Base-by-base conservation (phyloP, 2,329 filamentous ascomycete species). In the Hypoxylon sp. region DNA sequence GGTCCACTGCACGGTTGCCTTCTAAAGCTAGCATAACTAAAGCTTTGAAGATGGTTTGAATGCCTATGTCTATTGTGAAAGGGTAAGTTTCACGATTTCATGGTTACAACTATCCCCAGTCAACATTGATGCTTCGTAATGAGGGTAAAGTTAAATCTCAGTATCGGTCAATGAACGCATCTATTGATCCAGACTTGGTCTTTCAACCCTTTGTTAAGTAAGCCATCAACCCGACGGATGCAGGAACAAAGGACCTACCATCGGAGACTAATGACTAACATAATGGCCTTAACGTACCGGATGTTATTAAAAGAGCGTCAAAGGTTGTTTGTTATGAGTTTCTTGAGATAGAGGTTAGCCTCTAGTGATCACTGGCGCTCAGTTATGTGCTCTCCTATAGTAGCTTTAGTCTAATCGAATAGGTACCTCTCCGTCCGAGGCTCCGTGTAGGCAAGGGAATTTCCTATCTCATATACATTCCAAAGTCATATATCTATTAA, bases 171-270 rank as follows among this genome's bases (percentile, higher is more conserved):
- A 55, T 59, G 48, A 52, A 56, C 37, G 4, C 39, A 37, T 29
- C 6, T 17, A n/a, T 35, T 37, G 32, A n/a, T 27, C 35, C 10
- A 13, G 32, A 29, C 10, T 19, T 27, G 17, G 17, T 19, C 48
- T 62, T 59, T 55, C 21, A 65, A 50, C 24, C 13, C 58, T 59
- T 65, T 60, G 52, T 55, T 19, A 15, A 11, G 15, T 6, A 0
- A 10, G 15, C 6, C 19, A 15, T 44, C n/a, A 37, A 37, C 48
- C 15, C 8, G 54, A 65, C 57, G 66, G 32, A 68, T 68, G 66
- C 66, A 60, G 57, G 24, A 55, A 62, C 62, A 68, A 68, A 59
- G 54, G 21, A 37, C 17, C n/a, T 47, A 53, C 19, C 27, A 27
- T 32, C 6, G 17, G 13, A n/a, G 15, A 17, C 15, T 29, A 32